A percentile compares a stretch with the other conserved stretches of the same genome.
Evolutionary conservation across 257 asterid genomes (phyloP).

Genomic region (Haberlea rhodopensis): DNA sequence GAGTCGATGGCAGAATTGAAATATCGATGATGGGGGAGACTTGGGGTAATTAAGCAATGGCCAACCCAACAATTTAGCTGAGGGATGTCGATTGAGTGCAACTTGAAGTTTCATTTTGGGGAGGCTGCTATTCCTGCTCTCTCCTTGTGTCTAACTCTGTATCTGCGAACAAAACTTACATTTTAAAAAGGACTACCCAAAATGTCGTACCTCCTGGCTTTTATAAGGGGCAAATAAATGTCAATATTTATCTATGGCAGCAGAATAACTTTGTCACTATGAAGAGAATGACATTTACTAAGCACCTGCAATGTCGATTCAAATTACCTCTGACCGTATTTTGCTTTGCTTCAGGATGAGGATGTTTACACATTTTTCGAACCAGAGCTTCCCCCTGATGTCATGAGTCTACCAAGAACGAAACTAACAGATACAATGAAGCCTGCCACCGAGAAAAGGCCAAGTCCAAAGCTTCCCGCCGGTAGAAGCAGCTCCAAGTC

Average conservation of each 20-base stretch:
- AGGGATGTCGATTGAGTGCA: not conserved
- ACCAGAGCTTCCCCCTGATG: conserved; percentile 79
- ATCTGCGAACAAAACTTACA: not conserved
- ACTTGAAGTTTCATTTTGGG: not conserved
- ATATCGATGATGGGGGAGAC: not conserved
- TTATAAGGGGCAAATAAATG: not conserved
- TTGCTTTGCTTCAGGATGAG: conserved; percentile 63
- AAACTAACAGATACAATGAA: conserved; percentile 44
- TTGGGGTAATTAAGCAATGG: not conserved
- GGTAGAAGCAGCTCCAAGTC: conserved; percentile 46
- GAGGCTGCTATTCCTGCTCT: not conserved
- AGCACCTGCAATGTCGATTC: conserved; percentile 2
- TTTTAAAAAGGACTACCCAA: not conserved
- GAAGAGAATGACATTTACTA: not conserved
- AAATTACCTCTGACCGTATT: not conserved
- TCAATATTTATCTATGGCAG: not conserved
- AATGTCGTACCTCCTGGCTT: not conserved
- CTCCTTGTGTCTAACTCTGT: not conserved
- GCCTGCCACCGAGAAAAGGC: conserved; percentile 40
- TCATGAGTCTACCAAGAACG: conserved; percentile 42
- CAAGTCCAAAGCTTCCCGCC: conserved; percentile 38
- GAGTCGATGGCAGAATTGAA: not conserved
- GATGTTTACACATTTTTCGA: conserved; percentile 88
- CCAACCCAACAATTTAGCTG: not conserved
- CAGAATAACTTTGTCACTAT: not conserved